Evolutionary conservation across 768 basidiomycete genomes (phyloP).

Genomic region (Kwoniella shandongensis): DNA sequence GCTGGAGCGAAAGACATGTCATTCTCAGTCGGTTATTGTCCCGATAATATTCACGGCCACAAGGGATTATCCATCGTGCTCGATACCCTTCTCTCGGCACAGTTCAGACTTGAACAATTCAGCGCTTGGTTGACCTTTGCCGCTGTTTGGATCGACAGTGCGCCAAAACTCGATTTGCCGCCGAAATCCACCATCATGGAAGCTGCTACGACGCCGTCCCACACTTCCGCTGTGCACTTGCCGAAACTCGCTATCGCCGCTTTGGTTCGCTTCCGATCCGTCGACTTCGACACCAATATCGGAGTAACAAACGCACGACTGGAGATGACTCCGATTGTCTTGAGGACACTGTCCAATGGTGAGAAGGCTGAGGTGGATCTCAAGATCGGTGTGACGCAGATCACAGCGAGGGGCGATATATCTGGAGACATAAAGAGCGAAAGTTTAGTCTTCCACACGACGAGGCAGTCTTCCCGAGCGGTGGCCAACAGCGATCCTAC

Average conservation of each 20-base stretch:
- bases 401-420: constrained; percentile 57
- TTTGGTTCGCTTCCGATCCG: constrained; percentile 69
- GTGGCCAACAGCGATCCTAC: constrained; percentile 25
- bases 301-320: constrained; percentile 74
- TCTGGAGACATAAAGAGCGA: constrained; percentile 42
- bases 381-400: constrained; percentile 61
- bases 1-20: constrained; percentile 69
- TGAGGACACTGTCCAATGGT: constrained; percentile 69
- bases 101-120: constrained; percentile 75
- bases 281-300: constrained; percentile 75
- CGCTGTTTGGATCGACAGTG: constrained; percentile 51
- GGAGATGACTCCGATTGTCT: constrained; percentile 63
- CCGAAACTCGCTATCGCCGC: constrained; percentile 61
- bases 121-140: constrained; percentile 82
- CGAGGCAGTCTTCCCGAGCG: constrained; percentile 35
- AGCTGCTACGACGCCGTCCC: constrained; percentile 19
- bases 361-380: constrained; percentile 63
- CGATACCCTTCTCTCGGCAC: constrained; percentile 81
- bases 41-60: constrained; percentile 51
- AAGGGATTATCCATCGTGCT: constrained; percentile 70
- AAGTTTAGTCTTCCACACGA: constrained; percentile 34
- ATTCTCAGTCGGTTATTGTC: constrained; percentile 70
- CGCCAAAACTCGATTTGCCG: constrained; percentile 38
- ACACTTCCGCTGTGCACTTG: constrained; percentile 6
- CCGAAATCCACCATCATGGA: constrained; percentile 36